Percentiles rank a stretch among this genome's conserved stretches.
These are phyloP conservation scores for Aspergillus sp. DNA, from an alignment of 2,329 filamentous ascomycete species.

Conservation along the genomic window DNA sequence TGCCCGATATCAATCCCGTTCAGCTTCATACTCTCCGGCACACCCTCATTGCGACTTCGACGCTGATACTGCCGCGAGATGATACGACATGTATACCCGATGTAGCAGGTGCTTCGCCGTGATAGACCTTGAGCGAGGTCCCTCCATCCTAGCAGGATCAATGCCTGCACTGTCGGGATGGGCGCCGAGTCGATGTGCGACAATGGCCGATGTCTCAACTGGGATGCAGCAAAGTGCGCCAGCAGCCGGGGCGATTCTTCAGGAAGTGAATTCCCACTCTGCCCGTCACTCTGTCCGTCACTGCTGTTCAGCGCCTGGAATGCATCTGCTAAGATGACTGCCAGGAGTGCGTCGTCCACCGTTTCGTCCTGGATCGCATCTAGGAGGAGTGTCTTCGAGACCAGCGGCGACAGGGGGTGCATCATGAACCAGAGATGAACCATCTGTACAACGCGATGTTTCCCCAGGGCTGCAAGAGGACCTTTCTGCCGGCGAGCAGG, in stretches of 20 bases:
- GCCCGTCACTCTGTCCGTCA: neutral
- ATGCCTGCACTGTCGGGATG: neutral
- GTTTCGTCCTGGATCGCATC: neutral
- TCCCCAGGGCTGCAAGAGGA: neutral
- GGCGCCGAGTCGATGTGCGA: neutral
- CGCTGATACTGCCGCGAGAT: neutral
- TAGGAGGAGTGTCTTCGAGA: neutral
- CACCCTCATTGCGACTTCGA: too few relatives aligned
- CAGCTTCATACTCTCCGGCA: too few relatives aligned
- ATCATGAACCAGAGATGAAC: neutral
- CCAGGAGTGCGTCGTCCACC: neutral
- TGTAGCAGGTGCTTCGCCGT: neutral
- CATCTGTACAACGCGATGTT: neutral
- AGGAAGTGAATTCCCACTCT: too few relatives aligned
- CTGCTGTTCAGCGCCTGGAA: neutral
- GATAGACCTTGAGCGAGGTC: neutral
- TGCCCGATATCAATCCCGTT: neutral
- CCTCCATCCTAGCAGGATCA: neutral
- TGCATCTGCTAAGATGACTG: neutral
- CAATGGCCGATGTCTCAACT: neutral
- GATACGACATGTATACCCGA: neutral
- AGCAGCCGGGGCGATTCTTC: neutral
- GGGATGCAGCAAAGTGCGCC: neutral
- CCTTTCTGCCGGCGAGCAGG: rapidly evolving
- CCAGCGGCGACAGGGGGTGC: neutral